Base-by-base conservation (phyloP, 805 yeast genomes). In the Brettanomyces custersianus region DNA sequence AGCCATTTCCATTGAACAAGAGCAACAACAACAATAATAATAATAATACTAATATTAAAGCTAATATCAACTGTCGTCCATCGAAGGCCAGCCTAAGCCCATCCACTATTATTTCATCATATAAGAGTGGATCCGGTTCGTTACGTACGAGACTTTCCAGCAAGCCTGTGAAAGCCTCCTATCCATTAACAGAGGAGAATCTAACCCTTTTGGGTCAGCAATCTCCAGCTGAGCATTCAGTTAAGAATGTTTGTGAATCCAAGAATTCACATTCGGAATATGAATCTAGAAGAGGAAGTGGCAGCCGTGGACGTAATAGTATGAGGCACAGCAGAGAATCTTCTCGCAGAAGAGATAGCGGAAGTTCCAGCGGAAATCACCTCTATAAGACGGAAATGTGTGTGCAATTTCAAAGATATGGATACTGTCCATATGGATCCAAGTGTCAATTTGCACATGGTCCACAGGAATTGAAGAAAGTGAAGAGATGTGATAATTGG, bases 361-460 rank as follows among this genome's bases (percentile, higher is more conserved):
- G 31, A 7, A 28, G 31, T 20, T 15, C 17, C 11, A 22, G 29
- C 16, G 35, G 25, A 13, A 34, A 34, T 21, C 13, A 20, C 6
- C 67, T 87, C 27, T 87, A 85, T 71, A 87, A 87, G 62, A 88
- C 96, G 0, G 96, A 87, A 58, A 67, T 88, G 38, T 87, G 96
- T 58, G 80, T 78, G 27, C 79, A 88, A 19, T 87, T 69, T 54
- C 72, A 76, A 52, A 70, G 74, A 44, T 76, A 77, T 18, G 82
- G 83, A 18, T 51, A 57, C 35, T 87, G 96, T 56, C 95, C 94
- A 12, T 87, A 87, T 55, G 95, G 94, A 2, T 70, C 72, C 45
- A 87, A 87, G 63, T 87, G 96, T 57, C 96, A 87, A 62, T 87
- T 87, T 68, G 96, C 96, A 5, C 96, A 87, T 53, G 96, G 96